Base-by-base conservation (phyloP, 1,284 basidiomycete species). In the Ceratobasidium sp. region DNA sequence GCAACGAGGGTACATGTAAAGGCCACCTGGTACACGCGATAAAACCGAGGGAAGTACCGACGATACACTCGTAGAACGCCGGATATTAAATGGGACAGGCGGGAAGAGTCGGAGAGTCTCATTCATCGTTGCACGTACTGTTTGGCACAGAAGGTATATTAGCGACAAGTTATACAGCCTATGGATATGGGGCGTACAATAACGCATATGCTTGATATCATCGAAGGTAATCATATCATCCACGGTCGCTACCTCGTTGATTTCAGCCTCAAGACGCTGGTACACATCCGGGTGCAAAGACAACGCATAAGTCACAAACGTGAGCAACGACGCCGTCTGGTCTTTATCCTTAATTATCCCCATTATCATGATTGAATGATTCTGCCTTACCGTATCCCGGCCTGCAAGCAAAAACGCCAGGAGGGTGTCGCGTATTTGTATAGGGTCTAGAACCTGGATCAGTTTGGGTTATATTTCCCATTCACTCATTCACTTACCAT, bases 51-150 rank as follows among this genome's bases (percentile, higher is more conserved):
- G 75, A 46, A 69, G 76, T 58, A 67, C 73, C 57, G 74, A 77
- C 58, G 75, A n/a, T 4, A 28, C 57, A 36, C 57, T 59, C 74
- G 58, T 74, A 21, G 73, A 71, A 34, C 75, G 55, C 18, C 75
- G 76, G 18, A 76, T 72, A 72, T 77, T 76, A 61, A 76, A 75
- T n/a, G 76, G 76, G n/a, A 77, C 76, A 14, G 79, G 79, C 1
- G 79, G 79, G 65, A 78, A 79, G 23, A 79, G 61, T 18, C 78
- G 74, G 12, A 78, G 73, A 9, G 77, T 75, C 67, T 78, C 78
- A 46, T 76, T 76, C 48, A 75, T 46, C 28, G 73, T 74, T 5
- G 75, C 73, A 28, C 78, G 77, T 16, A 78, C 74, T 73, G 23
- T 23, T 46, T 0, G 61, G 21, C n/a, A 23, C 23, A 14, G 45